Base-by-base conservation (phyloP, 441 rosid genomes). In the Arabidopsis hybrid region DNA sequence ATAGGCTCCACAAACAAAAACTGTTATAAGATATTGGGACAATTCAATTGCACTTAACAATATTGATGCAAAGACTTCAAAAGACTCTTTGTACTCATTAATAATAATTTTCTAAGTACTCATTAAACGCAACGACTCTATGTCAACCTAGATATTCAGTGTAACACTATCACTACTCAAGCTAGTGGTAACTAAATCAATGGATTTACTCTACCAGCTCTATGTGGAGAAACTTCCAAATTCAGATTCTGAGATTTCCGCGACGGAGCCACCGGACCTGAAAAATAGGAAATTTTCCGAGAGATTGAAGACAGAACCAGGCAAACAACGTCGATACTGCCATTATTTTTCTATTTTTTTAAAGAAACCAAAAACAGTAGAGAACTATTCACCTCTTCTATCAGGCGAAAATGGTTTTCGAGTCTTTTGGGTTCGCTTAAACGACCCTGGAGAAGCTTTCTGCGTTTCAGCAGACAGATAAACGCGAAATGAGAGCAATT, bases 171-270 rank as follows among this genome's bases (percentile, higher is more conserved):
- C 42, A 55, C 34, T 17, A 34, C 4, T 34, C 4, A 21, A 14
- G 46, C 39, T n/a, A 40, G 49, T 39, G 18, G 51, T 53, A 43
- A 52, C 47, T 38, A 21, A 18, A 56, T 65, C 1, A 36, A 64
- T 16, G 53, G n/a, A 40, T 21, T 7, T 51, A 14, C 68, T 70
- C 70, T 80, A 93, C 98, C 98, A 65, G 97, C 97, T 87, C 98
- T 87, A 61, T 91, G 98, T 60, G 98, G 96, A 35, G 95, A 93
- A 61, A 93, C 93, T 80, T 87, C 93, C 81, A 80, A 79, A 83
- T 93, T 90, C 82, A 93, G 65, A 78, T 86, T 90, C 77, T 84
- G 89, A 77, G 84, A 65, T 70, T 85, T 85, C 34, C 57, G 64
- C 26, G 73, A 11, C 9, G 84, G 83, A 69, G 52, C 71, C 17